phyloP scores from a whole-genome alignment of 2,329 filamentous ascomycete species.

The Colletotrichum siamense region DNA sequence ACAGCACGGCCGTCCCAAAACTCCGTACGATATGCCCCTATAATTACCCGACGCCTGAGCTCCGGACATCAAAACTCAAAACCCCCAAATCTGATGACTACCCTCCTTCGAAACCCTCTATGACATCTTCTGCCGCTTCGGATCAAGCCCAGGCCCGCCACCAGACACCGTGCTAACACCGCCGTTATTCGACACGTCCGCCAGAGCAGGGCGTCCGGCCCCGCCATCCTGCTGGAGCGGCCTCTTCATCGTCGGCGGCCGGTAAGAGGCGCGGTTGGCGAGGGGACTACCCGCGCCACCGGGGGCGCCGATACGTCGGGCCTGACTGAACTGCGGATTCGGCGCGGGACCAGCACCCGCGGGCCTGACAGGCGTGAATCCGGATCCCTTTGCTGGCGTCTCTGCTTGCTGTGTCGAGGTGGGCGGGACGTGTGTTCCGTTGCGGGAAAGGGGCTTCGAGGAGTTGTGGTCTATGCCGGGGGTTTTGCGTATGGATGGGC shows the following conservation, averaged over 20 bases:
- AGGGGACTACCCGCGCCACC: conserved; percentile 60
- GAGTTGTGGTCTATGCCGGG: conserved; percentile 83
- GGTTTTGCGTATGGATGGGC: conserved; percentile 87
- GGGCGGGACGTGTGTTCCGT: conserved; percentile 57
- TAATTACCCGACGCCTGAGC: conserved; percentile 1
- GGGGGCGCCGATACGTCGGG: conserved; percentile 65
- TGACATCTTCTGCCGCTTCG: conserved; percentile 57
- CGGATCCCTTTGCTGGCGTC: conserved; percentile 19
- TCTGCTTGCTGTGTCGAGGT: conserved; percentile 28
- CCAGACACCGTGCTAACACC: conserved; percentile 24
- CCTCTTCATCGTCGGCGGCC: conserved; percentile 58
- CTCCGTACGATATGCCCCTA: background rate
- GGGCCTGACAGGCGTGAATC: conserved; percentile 20
- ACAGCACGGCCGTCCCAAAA: background rate
- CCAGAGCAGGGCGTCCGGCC: conserved; percentile 48
- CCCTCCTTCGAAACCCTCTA: background rate
- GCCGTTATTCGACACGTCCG: conserved; percentile 56
- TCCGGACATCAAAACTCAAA: background rate
- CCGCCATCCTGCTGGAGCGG: conserved; percentile 27
- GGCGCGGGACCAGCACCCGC: conserved; percentile 31
- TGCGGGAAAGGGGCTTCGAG: conserved; percentile 73
- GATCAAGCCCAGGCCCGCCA: conserved; percentile 40
- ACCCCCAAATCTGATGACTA: background rate
- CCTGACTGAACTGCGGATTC: conserved; percentile 60
- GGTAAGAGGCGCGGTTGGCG: conserved; percentile 63